phyloP scores from a whole-genome alignment of 1,139 yeast species.

The Geotrichum phurueaensis region DNA sequence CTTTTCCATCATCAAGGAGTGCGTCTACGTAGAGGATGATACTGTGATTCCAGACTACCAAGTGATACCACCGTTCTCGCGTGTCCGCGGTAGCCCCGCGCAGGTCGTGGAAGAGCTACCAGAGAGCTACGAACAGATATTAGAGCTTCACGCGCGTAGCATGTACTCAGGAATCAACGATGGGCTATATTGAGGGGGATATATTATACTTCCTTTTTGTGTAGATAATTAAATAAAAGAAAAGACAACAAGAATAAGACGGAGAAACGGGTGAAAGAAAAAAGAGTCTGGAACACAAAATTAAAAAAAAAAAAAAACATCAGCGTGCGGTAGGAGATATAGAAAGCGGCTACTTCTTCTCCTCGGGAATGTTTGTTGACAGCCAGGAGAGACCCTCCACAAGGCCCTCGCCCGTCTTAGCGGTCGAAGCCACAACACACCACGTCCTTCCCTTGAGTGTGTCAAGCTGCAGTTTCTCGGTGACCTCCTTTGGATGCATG shows the following conservation, averaged over 20 bases:
- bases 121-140: constrained; percentile 34
- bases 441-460: constrained; percentile 83
- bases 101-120: constrained; percentile 30
- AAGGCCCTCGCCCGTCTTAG: constrained; percentile 87
- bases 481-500: constrained; percentile 84
- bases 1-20: constrained; percentile 53
- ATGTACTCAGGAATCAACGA: constrained; percentile 32
- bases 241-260: neutral
- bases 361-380: constrained; percentile 55
- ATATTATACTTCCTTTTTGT: neutral
- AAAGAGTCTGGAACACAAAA: neutral
- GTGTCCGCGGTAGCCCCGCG: constrained; percentile 39
- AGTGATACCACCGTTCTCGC: constrained; percentile 57
- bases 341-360: constrained; percentile 23
- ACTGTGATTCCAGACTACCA: constrained; percentile 49
- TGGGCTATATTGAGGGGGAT: constrained; percentile 26
- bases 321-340: neutral
- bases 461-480: constrained; percentile 77
- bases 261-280: neutral
- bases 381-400: constrained; percentile 87
- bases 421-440: constrained; percentile 86
- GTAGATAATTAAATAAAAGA: neutral
- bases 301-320: neutral
- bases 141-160: constrained; percentile 33
- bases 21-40: constrained; percentile 48